phyloP scores from a whole-genome alignment of 2,329 filamentous ascomycete species.

The Fusarium austroafricanum region DNA sequence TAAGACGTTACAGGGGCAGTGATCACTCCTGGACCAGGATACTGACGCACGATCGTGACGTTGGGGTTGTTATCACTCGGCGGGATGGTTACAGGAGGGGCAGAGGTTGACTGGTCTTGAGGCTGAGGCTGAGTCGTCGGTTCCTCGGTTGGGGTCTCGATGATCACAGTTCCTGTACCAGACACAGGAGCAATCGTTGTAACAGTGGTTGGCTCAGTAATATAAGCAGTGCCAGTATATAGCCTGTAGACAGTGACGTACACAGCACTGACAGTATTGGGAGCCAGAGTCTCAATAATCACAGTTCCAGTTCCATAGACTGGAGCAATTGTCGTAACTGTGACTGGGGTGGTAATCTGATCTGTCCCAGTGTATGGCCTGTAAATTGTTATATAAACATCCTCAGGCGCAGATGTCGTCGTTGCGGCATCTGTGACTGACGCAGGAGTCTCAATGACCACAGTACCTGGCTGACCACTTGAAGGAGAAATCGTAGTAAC shows the following conservation, averaged over 20 bases:
- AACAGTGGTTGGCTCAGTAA: constrained; percentile 12
- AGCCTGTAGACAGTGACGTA: constrained; percentile 18
- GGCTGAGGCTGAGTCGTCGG: not conserved
- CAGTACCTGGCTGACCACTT: constrained; percentile 25
- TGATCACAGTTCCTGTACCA: constrained; percentile 25
- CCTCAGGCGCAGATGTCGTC: not conserved
- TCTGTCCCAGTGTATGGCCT: constrained; percentile 23
- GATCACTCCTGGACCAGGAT: constrained; percentile 24
- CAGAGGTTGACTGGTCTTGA: constrained; percentile 6
- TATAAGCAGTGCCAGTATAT: constrained; percentile 6
- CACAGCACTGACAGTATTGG: constrained; percentile 4
- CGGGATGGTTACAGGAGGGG: constrained; percentile 18
- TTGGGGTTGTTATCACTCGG: constrained; percentile 25
- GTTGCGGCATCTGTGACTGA: not conserved
- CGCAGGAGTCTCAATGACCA: constrained; percentile 30
- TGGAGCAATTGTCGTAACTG: constrained; percentile 21
- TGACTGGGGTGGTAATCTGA: constrained; percentile 15
- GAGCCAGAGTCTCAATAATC: constrained; percentile 21
- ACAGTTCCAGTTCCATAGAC: constrained; percentile 32
- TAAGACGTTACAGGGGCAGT: constrained; percentile 27
- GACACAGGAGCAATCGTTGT: constrained; percentile 16
- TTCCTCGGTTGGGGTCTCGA: constrained; percentile 16
- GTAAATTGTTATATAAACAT: constrained; percentile 26
- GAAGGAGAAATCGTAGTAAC: constrained; percentile 18
- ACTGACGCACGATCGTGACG: constrained; percentile 23